Evolutionary conservation across 306 rosid species (phyloP), one percentile per base, ranked within the genome.

Genomic region (Glycine soja): DNA sequence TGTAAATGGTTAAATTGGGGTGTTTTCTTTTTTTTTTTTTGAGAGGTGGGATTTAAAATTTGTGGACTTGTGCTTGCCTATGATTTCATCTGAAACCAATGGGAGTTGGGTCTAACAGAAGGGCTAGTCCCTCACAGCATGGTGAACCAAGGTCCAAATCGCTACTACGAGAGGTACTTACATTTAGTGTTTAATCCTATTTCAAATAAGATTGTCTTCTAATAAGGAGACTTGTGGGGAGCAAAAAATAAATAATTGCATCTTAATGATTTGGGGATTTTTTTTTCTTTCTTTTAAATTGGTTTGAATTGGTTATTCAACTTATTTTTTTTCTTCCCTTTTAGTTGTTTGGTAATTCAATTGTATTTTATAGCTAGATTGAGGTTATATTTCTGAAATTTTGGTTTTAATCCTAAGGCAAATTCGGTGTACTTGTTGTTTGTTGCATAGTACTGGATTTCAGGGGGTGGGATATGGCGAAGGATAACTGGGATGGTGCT

Each of bases 381-480:
- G 9, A 43, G 65, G 36, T 77, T 77, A 11, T 38, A 16, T 56
- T 68, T 43, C 32, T 78, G 34, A 67, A 32, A 38, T 68, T 7
- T 13, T 13, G 42, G 24, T 46, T 12, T 5, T 64, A 53, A 63
- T 59, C 70, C 59, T 59, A 59, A 18, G 19, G 3, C 14, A 14
- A 45, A 8, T 66, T 66, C 32, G 36, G 57, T 9, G 51, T 57
- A 14, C 50, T 24, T 58, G 40, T 6, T 34, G 19, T 30, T 14
- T 56, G 70, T 57, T 79, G 40, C 59, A n/a, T 13, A 58, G 48
- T 62, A 68, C 32, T 51, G 32, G 65, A 66, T 52, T 77, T 52
- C 10, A 42, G n/a, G 53, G 43, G 3, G 46, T 36, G 4, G 9
- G 70, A 50, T 19, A 12, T 59, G 70, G 46, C 7, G 46, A 58